Evolutionary conservation across 257 asterid species (phyloP), one percentile per base, ranked within the genome.

Genomic region (Catharanthus roseus): DNA sequence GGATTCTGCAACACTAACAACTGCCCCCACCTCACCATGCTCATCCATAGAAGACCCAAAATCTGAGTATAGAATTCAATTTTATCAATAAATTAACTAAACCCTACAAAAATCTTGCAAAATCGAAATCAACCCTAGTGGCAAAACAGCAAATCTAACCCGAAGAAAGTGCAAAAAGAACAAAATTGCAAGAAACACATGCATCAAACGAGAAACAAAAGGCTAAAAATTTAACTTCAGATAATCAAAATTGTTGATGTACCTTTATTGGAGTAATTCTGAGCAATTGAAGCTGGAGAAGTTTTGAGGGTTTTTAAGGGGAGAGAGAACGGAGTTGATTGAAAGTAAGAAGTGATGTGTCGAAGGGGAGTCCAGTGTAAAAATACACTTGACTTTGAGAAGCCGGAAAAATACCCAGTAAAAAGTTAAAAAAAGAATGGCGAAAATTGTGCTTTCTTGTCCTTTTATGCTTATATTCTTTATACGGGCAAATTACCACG

Each of bases 21-120:
- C 84, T 33, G 82, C 72, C 65, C 84, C 85, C 78, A 72, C 82
- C 62, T 75, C 86, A 71, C 79, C 89, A 73, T 79, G 84, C 81
- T 84, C 96, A 82, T 79, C 88, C 89, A 85, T 85, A 63, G 65
- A 55, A 67, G 65, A 50, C 39, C 58, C 39, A 19, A 49, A 78
- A 76, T 82, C 86, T 80, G 81, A 70, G 65, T 47, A 79, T 79
- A 80, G 61, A 70, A 78, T 70, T 69, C 79, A 79, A 75, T 70
- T 77, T 80, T 50, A 74, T 68, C 74, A 62, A 58, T 36, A 68
- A 53, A 80, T 41, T n/a, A 69, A 44, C 64, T 23, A 72, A 82
- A 15, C 63, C 77, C 65, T 51, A 41, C 70, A 50, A 24, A 57
- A 74, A 69, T 61, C 64, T 67, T 63, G 23, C 68, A 50, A 58